Evolutionary conservation across 441 rosid species (phyloP).

Genomic region (Adansonia madagascariensis): DNA sequence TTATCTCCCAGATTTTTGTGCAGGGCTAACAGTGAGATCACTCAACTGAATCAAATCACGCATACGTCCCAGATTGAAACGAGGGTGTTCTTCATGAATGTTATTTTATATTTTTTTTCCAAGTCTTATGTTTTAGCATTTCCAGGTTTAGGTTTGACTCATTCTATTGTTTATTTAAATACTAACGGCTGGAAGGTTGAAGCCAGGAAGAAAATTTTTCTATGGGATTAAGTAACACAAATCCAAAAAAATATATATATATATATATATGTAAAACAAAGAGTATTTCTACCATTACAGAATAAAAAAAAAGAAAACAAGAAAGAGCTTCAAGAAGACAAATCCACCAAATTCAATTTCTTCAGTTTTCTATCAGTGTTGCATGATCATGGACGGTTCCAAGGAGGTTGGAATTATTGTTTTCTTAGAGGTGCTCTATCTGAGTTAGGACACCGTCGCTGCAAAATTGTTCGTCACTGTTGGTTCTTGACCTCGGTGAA

Average conservation of each 20-base stretch:
- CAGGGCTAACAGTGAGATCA: too few species aligned
- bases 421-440: background rate
- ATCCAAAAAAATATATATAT: background rate
- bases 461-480: background rate
- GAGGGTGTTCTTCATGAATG: background rate
- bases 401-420: background rate
- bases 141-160: background rate
- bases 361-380: background rate
- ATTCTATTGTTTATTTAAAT: background rate
- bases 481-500: conserved; percentile 17
- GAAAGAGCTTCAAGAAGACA: background rate
- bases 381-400: background rate
- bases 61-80: background rate
- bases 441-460: background rate
- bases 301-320: too few species aligned
- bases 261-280: too few species aligned
- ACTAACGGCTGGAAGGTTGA: background rate
- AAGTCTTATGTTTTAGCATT: background rate
- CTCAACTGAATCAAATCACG: too few species aligned
- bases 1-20: too few species aligned
- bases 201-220: background rate
- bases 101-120: background rate
- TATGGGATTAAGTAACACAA: background rate
- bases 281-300: too few species aligned
- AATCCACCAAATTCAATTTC: background rate